A percentile compares a stretch with the other conserved stretches of the same genome.
Evolutionary conservation across 129 eudicot species (phyloP).

Genomic region (Heracleum sosnowskyi): DNA sequence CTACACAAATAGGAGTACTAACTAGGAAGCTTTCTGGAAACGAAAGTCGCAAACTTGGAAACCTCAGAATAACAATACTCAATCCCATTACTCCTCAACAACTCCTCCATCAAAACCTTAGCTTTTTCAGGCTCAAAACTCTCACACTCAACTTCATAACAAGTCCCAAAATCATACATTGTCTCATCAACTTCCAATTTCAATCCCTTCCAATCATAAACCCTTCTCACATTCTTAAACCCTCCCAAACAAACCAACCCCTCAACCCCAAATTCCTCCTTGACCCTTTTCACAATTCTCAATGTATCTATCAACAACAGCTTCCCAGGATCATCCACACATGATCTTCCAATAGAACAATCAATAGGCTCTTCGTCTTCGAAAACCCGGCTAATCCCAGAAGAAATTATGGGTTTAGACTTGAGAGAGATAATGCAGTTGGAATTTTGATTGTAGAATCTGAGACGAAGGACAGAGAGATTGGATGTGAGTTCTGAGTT

Average conservation of each 20-base stretch:
- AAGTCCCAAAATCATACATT: constrained; percentile 59
- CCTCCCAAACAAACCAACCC: constrained; percentile 72
- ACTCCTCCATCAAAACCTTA: constrained; percentile 44
- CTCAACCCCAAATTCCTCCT: constrained; percentile 41
- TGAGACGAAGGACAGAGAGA: constrained; percentile 80
- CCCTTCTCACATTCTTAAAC: constrained; percentile 75
- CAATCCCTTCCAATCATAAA: constrained; percentile 77
- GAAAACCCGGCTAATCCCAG: constrained; percentile 59
- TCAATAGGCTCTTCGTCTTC: constrained; percentile 73
- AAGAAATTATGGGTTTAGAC: constrained; percentile 46
- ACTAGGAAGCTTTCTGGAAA: constrained; percentile 56
- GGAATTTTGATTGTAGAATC: constrained; percentile 84
- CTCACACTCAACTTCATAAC: constrained; percentile 89
- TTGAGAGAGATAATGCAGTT: constrained; percentile 57
- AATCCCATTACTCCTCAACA: constrained; percentile 57
- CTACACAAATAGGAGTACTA: neutral
- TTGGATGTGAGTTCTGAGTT: constrained; percentile 45
- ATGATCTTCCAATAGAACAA: constrained; percentile 52
- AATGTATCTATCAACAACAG: constrained; percentile 27
- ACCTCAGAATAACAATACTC: constrained; percentile 46
- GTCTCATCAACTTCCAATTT: constrained; percentile 82
- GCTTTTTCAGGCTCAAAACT: constrained; percentile 58
- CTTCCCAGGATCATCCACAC: constrained; percentile 57
- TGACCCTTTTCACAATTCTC: constrained; percentile 41
- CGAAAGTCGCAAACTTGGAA: constrained; percentile 68